A percentile compares a stretch with the other conserved stretches of the same genome.
phyloP scores from a whole-genome alignment of 345 rosid genomes.

The Salix viminalis region DNA sequence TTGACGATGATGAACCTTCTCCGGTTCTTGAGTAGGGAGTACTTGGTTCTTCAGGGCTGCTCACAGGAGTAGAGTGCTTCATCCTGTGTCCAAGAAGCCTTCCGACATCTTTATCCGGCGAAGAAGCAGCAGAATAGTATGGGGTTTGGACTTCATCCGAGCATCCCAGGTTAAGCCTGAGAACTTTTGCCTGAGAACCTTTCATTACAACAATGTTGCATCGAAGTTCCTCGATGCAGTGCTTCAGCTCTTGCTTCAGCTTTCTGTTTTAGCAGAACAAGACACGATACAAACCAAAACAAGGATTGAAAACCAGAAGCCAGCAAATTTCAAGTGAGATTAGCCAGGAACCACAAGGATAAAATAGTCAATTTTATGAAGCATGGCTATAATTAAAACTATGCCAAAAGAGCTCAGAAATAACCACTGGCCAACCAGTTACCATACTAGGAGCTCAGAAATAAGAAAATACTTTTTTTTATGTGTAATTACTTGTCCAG shows the following conservation, averaged over 20 bases:
- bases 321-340: neutral
- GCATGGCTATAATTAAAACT: neutral
- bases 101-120: constrained; percentile 37
- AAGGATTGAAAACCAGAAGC: neutral
- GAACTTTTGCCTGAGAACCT: constrained; percentile 58
- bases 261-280: constrained; percentile 44
- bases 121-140: constrained; percentile 49
- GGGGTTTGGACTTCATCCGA: constrained; percentile 51
- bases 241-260: constrained; percentile 55
- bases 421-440: constrained; percentile 14
- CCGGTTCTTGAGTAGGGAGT: constrained; percentile 35
- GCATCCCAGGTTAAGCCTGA: constrained; percentile 56
- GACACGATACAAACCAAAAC: constrained; percentile 1
- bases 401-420: neutral
- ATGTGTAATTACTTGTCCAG: constrained; percentile 72
- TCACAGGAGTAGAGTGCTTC: constrained; percentile 64
- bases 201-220: constrained; percentile 65
- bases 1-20: constrained; percentile 30
- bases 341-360: neutral
- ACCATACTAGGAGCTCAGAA: constrained; percentile 29
- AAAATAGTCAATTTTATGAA: neutral
- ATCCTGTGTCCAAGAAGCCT: constrained; percentile 26
- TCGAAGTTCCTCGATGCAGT: constrained; percentile 61
- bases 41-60: constrained; percentile 58
- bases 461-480: constrained; percentile 53